Conservation (phyloP, 441 rosid genomes). For the Populus hybrid region DNA sequence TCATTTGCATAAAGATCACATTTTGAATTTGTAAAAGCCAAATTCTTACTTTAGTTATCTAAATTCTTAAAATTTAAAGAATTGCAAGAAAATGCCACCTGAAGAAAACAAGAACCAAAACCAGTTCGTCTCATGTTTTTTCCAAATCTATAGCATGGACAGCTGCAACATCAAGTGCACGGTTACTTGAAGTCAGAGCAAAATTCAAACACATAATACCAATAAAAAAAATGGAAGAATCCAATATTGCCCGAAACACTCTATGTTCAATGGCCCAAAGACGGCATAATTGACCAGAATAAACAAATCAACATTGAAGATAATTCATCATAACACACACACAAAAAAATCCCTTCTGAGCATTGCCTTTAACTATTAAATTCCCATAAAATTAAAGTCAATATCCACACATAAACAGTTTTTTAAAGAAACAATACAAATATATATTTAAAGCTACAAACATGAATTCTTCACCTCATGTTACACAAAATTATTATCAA, state of each 20-base stretch:
- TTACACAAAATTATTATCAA: neutral
- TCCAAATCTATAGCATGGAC: conserved; percentile 89
- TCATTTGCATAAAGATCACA: neutral
- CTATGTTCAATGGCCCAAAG: neutral
- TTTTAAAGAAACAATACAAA: neutral
- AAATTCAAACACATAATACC: neutral
- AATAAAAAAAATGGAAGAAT: neutral
- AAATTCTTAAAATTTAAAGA: neutral
- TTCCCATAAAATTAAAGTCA: neutral
- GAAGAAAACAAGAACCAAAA: conserved; percentile 78
- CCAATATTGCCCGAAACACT: neutral
- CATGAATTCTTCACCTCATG: neutral
- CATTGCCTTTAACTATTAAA: neutral
- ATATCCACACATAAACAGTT: neutral
- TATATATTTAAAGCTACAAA: neutral
- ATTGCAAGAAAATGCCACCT: conserved; percentile 37
- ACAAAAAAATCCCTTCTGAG: neutral
- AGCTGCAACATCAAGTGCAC: conserved; percentile 48
- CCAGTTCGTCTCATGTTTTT: conserved; percentile 86
- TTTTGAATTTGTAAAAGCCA: neutral
- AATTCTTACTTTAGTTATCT: neutral
- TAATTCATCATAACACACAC: neutral
- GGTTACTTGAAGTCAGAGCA: neutral
- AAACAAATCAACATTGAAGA: neutral
- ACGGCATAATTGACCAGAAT: neutral